phyloP scores from a whole-genome alignment of 768 basidiomycete species.

The Hypholoma fasciculare region DNA sequence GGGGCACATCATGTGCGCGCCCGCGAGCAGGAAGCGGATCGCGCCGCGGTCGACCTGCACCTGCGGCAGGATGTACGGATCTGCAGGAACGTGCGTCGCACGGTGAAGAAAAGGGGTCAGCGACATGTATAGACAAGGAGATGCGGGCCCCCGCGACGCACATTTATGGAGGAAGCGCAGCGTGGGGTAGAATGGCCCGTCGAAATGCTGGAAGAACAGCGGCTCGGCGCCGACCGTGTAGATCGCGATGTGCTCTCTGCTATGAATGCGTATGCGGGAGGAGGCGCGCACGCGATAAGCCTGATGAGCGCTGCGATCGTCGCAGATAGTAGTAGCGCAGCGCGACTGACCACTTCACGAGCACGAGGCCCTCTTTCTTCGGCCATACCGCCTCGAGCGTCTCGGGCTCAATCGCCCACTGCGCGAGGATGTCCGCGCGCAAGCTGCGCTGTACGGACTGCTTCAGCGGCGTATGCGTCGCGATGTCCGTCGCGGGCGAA shows the following conservation, averaged over 20 bases:
- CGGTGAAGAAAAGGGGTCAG: constrained; percentile 1
- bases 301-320: not conserved
- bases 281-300: not conserved
- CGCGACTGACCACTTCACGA: constrained; percentile 86
- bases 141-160: constrained; percentile 34
- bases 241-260: constrained; percentile 94
- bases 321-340: not conserved
- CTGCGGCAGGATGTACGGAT: constrained; percentile 86
- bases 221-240: constrained; percentile 88
- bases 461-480: constrained; percentile 90
- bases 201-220: constrained; percentile 94
- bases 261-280: constrained; percentile 32
- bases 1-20: constrained; percentile 96
- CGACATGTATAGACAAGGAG: constrained; percentile 7
- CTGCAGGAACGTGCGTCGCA: constrained; percentile 39
- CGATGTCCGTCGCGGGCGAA: constrained; percentile 74
- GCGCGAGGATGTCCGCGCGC: constrained; percentile 74
- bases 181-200: constrained; percentile 90
- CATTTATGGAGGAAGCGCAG: constrained; percentile 91
- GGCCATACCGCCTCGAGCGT: constrained; percentile 94
- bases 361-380: constrained; percentile 93
- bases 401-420: constrained; percentile 81
- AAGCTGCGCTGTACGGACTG: constrained; percentile 91
- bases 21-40: constrained; percentile 93
- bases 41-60: constrained; percentile 95